phyloP scores from a whole-genome alignment of 2,329 filamentous ascomycete species.

The Pyrenochaeta sp. region DNA sequence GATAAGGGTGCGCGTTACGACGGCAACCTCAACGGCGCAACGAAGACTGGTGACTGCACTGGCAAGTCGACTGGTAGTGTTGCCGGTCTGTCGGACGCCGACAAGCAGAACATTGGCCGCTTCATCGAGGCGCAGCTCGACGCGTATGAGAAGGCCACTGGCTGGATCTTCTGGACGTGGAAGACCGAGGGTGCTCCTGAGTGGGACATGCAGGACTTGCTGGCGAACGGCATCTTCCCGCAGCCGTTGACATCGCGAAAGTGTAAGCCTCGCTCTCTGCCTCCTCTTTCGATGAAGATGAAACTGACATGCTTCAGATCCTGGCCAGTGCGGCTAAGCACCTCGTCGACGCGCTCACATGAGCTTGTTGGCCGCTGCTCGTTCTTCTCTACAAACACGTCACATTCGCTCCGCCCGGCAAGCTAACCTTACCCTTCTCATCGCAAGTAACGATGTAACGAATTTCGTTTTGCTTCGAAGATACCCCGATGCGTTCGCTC shows the following conservation, averaged over 20 bases:
- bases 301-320: constrained; percentile 31
- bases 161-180: constrained; percentile 63
- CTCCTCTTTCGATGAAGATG: not conserved
- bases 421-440: constrained; percentile 5
- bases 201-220: constrained; percentile 58
- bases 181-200: constrained; percentile 60
- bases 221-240: constrained; percentile 59
- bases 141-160: constrained; percentile 57
- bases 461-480: constrained; percentile 31
- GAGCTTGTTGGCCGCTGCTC: constrained; percentile 5
- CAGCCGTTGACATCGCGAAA: constrained; percentile 51
- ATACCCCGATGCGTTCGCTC: constrained; percentile 37
- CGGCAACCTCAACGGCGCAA: constrained; percentile 49
- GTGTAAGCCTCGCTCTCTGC: constrained; percentile 39
- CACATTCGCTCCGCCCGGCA: constrained; percentile 25
- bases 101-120: constrained; percentile 54
- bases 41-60: constrained; percentile 54
- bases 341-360: not conserved
- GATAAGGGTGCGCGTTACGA: constrained; percentile 58
- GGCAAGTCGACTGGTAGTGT: constrained; percentile 57
- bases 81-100: constrained; percentile 49
- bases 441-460: constrained; percentile 29
- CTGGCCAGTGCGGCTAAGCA: constrained; percentile 46
- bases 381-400: constrained; percentile 14
- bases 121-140: constrained; percentile 60